A percentile compares a stretch with the other conserved stretches of the same genome.
Evolutionary conservation across 2,329 filamentous ascomycete genomes (phyloP).

Genomic region (Colletotrichum sp.): DNA sequence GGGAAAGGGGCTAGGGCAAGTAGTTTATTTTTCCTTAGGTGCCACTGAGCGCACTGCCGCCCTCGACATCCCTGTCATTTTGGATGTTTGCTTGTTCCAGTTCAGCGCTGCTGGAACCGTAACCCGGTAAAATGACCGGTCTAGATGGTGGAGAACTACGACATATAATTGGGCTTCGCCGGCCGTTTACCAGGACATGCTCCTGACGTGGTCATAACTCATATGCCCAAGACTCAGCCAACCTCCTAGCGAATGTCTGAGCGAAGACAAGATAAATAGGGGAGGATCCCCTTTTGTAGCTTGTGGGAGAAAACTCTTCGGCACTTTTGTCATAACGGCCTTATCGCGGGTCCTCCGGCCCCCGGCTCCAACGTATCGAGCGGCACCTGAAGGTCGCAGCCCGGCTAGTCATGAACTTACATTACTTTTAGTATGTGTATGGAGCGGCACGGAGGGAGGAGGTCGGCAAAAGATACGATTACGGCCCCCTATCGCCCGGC

Average conservation of each 20-base stretch:
- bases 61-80: neutral
- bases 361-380: neutral
- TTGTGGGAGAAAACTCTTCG: neutral
- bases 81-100: neutral
- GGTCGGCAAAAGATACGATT: neutral
- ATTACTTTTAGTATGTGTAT: neutral
- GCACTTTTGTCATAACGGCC: neutral
- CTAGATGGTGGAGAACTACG: neutral
- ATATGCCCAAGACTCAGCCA: neutral
- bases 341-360: neutral
- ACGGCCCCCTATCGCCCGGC: neutral
- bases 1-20: conserved; percentile 3
- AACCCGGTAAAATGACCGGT: neutral
- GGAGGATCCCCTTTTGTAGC: neutral
- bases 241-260: neutral
- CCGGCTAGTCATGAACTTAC: conserved; percentile 9
- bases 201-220: neutral
- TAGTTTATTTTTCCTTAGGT: conserved; percentile 1
- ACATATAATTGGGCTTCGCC: neutral
- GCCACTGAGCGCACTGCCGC: neutral
- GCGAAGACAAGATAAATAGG: neutral
- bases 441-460: neutral
- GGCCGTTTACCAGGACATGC: neutral
- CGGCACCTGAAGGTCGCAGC: neutral
- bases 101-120: neutral